These are phyloP conservation scores for Xylariales sp. DNA, from an alignment of 2,329 filamentous ascomycete genomes.

Conservation along the genomic window DNA sequence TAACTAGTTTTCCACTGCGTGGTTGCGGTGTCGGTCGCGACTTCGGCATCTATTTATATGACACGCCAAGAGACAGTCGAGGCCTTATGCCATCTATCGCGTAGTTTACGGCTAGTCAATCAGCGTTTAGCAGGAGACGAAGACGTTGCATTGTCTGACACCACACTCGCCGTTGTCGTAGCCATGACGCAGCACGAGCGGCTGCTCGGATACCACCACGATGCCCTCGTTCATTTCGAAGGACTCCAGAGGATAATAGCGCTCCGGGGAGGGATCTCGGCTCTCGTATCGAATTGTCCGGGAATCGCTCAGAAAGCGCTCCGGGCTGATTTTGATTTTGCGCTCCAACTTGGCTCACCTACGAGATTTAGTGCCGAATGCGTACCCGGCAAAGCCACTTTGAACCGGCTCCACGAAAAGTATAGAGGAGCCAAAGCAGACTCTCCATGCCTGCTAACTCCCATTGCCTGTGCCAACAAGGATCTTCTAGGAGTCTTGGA, in stretches of 20 bases:
- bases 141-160: constrained; percentile 43
- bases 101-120: constrained; percentile 47
- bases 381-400: constrained; percentile 14
- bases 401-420: constrained; percentile 18
- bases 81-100: constrained; percentile 44
- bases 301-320: constrained; percentile 42
- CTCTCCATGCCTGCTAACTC: not conserved
- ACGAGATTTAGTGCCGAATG: constrained; percentile 34
- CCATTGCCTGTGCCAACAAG: constrained; percentile 15
- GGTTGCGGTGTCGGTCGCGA: constrained; percentile 42
- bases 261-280: constrained; percentile 48
- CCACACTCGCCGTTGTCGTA: constrained; percentile 47
- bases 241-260: constrained; percentile 48
- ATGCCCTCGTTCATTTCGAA: constrained; percentile 47
- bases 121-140: constrained; percentile 38
- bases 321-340: constrained; percentile 45
- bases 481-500: constrained; percentile 31
- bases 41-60: not conserved
- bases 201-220: constrained; percentile 38
- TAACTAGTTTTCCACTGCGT: constrained; percentile 46
- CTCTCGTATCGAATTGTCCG: constrained; percentile 35
- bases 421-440: not conserved
- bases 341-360: constrained; percentile 41
- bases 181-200: constrained; percentile 46
- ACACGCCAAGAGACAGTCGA: constrained; percentile 32